A percentile compares a stretch with the other conserved stretches of the same genome.
phyloP scores from a whole-genome alignment of 2,329 filamentous ascomycete species.

The Volutella citrinella region DNA sequence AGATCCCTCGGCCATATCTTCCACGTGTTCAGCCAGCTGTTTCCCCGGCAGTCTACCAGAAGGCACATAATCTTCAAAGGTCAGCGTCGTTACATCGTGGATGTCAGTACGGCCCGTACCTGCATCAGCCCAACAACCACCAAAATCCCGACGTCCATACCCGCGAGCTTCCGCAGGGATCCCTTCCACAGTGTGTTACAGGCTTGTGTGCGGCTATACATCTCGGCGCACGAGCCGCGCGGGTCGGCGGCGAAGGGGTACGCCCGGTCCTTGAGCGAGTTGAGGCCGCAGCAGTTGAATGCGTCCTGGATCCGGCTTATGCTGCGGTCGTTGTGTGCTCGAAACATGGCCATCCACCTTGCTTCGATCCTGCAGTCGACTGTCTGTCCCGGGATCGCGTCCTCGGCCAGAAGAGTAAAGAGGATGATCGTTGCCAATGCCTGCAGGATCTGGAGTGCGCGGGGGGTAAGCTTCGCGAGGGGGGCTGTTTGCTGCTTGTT shows the following conservation, averaged over 20 bases:
- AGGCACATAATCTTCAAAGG: too few species aligned
- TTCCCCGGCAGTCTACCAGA: too few species aligned
- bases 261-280: slow-evolving; percentile 53
- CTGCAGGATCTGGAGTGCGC: too few species aligned
- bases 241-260: slow-evolving; percentile 54
- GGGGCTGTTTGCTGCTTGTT: too few species aligned
- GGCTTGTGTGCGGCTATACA: slow-evolving; percentile 41
- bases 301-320: slow-evolving; percentile 63
- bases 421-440: slow-evolving; percentile 41
- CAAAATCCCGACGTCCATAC: too few species aligned
- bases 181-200: slow-evolving; percentile 57
- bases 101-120: too few species aligned
- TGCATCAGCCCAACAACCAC: too few species aligned
- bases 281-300: slow-evolving; percentile 65
- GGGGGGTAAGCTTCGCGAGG: too few species aligned
- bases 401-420: slow-evolving; percentile 40
- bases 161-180: slow-evolving; percentile 51
- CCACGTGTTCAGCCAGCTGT: too few species aligned
- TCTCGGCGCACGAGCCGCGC: slow-evolving; percentile 40
- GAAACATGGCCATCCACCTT: slow-evolving; percentile 55
- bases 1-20: too few species aligned
- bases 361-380: slow-evolving; percentile 53
- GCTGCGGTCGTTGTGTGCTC: slow-evolving; percentile 42
- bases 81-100: too few species aligned
- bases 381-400: slow-evolving; percentile 29